Conservation (phyloP, 202 grass and related monocot genomes). For the Digitaria exilis region DNA sequence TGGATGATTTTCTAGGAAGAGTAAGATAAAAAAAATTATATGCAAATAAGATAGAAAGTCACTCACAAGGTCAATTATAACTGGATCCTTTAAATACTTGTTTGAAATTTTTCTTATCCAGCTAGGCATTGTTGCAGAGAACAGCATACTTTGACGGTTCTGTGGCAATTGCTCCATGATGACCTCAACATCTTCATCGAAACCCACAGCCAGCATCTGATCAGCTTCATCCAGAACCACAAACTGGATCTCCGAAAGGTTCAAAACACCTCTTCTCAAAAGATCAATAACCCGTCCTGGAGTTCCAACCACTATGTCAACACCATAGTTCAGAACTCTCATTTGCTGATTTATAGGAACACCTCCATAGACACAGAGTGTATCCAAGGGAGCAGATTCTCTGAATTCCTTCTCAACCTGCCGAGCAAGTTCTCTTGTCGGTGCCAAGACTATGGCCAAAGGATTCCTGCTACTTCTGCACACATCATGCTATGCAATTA, state of each 20-base stretch:
- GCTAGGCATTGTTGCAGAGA: conserved; percentile 87
- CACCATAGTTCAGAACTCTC: conserved; percentile 82
- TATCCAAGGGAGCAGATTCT: conserved; percentile 83
- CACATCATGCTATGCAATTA: conserved; percentile 42
- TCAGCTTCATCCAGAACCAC: conserved; percentile 90
- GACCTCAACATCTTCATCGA: conserved; percentile 92
- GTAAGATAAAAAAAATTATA: conserved; percentile 6
- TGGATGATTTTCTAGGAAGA: background rate
- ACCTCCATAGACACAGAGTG: conserved; percentile 91
- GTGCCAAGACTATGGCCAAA: conserved; percentile 80
- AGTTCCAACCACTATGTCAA: conserved; percentile 89
- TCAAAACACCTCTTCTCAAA: conserved; percentile 77
- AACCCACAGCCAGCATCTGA: conserved; percentile 95
- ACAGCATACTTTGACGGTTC: conserved; percentile 83
- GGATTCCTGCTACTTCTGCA: conserved; percentile 71
- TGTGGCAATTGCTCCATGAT: conserved; percentile 81
- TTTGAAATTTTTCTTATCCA: conserved; percentile 87
- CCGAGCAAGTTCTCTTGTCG: conserved; percentile 87
- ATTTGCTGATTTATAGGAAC: conserved; percentile 85
- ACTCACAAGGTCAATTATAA: conserved; percentile 88
- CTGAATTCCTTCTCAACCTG: conserved; percentile 96
- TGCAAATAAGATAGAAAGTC: conserved; percentile 6
- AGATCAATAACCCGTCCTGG: conserved; percentile 94
- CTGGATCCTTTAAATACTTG: conserved; percentile 71
- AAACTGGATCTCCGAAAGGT: conserved; percentile 87